These are phyloP conservation scores for Auxenochlorella protothecoides DNA, from an alignment of 139 green algal genomes.

Conservation along the genomic window DNA sequence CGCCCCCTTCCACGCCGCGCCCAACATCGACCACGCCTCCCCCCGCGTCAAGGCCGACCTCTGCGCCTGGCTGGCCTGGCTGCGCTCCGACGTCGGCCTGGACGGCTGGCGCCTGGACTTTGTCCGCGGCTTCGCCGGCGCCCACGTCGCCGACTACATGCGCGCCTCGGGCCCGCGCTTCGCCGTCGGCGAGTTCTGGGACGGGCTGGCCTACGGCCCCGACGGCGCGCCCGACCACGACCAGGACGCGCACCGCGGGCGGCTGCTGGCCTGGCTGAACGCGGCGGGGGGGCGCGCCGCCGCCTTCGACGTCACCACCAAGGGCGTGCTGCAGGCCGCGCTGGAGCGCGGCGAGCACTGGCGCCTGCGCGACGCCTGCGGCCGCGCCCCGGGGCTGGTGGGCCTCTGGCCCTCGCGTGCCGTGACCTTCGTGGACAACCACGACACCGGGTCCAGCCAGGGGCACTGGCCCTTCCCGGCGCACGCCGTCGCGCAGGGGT, in stretches of 20 bases:
- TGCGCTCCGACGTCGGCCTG: slow-evolving; percentile 79
- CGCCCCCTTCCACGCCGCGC: slow-evolving; percentile 80
- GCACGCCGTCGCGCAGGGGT: slow-evolving; percentile 53
- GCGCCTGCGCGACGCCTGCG: slow-evolving; percentile 76
- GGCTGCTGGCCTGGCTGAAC: slow-evolving; percentile 87
- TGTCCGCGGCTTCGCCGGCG: slow-evolving; percentile 46
- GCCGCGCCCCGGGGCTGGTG: slow-evolving; percentile 65
- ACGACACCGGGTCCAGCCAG: slow-evolving; percentile 68
- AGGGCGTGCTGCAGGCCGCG: slow-evolving; percentile 76
- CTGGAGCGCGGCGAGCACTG: slow-evolving; percentile 87
- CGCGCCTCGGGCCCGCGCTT: slow-evolving; percentile 69
- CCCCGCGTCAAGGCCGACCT: slow-evolving; percentile 67
- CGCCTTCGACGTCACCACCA: slow-evolving; percentile 97
- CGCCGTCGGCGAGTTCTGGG: slow-evolving; percentile 75
- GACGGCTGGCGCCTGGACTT: slow-evolving; percentile 93
- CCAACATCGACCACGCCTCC: slow-evolving; percentile 91
- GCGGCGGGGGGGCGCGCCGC: slow-evolving; percentile 69
- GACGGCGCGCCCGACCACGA: slow-evolving; percentile 91
- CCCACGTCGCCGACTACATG: slow-evolving; percentile 69
- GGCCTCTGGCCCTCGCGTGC: slow-evolving; percentile 87
- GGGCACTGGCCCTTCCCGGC: slow-evolving; percentile 73
- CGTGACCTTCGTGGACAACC: slow-evolving; percentile 97
- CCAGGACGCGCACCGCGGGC: slow-evolving; percentile 81
- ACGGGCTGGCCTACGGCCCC: slow-evolving; percentile 75
- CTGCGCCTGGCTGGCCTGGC: slow-evolving; percentile 72